These are phyloP conservation scores for Caryopteris hybrid DNA, from an alignment of 305 asterid genomes.

Conservation along the genomic window DNA sequence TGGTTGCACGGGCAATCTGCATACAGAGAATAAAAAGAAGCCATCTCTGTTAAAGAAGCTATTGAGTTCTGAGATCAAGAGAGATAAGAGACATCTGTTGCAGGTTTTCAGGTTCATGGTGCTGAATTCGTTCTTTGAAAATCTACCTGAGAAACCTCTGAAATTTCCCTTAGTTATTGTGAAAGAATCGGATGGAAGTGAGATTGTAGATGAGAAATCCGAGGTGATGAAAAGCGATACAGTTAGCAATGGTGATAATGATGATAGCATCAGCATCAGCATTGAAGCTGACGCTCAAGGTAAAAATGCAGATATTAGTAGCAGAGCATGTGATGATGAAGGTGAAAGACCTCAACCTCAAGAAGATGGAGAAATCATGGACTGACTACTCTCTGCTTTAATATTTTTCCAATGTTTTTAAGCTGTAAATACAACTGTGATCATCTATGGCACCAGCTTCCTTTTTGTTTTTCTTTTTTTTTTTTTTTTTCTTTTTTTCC, in stretches of 20 bases:
- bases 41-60: slow-evolving; percentile 77
- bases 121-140: slow-evolving; percentile 63
- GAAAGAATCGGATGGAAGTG: slow-evolving; percentile 40
- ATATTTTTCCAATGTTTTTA: neutral
- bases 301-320: neutral
- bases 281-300: neutral
- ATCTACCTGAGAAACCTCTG: slow-evolving; percentile 43
- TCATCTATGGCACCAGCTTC: neutral
- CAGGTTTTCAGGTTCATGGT: slow-evolving; percentile 85
- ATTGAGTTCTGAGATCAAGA: slow-evolving; percentile 57
- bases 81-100: slow-evolving; percentile 62
- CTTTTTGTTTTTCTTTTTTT: neutral
- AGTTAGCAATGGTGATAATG: neutral
- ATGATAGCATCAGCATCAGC: neutral
- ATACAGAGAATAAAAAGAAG: slow-evolving; percentile 25
- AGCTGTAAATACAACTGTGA: slow-evolving; percentile 4
- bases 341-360: neutral
- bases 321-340: slow-evolving; percentile 4
- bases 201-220: slow-evolving; percentile 18
- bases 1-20: slow-evolving; percentile 14
- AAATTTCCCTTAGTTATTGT: slow-evolving; percentile 53
- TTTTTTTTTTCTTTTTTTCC: no score
- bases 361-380: slow-evolving; percentile 11
- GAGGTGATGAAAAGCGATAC: slow-evolving; percentile 10
- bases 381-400: neutral